Evolutionary conservation across 441 rosid genomes (phyloP).

Genomic region (Gossypium aridum): DNA sequence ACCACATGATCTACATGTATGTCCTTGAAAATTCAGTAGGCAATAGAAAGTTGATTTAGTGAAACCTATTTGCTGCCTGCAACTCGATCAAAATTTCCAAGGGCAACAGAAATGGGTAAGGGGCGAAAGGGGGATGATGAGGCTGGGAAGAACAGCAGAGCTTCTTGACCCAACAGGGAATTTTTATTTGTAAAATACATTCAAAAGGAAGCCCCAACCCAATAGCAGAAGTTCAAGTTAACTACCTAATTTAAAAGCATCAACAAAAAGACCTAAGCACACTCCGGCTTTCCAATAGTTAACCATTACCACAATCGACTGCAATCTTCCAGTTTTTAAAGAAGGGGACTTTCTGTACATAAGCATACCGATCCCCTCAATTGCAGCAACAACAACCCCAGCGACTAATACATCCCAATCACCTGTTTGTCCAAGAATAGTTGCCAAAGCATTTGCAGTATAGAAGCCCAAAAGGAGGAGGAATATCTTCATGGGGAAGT

Average conservation of each 20-base stretch:
- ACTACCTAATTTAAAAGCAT: conserved; percentile 94
- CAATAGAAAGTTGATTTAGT: not conserved
- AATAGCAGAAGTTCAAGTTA: conserved; percentile 10
- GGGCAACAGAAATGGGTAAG: not conserved
- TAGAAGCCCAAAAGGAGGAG: conserved; percentile 85
- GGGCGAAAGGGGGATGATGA: not conserved
- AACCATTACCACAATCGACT: conserved; percentile 69
- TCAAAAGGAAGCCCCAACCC: not conserved
- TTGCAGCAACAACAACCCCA: conserved; percentile 86
- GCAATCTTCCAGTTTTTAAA: conserved; percentile 43
- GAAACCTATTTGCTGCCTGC: not conserved
- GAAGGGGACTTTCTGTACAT: conserved; percentile 62
- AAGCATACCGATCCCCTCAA: conserved; percentile 90
- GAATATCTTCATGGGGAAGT: conserved; percentile 87
- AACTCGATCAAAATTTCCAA: not conserved
- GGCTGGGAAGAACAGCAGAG: not conserved
- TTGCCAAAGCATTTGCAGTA: conserved; percentile 92
- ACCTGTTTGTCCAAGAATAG: conserved; percentile 96
- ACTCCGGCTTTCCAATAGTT: conserved; percentile 98
- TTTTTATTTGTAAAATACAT: not conserved
- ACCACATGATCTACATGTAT: too few relatives aligned
- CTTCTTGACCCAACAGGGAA: not conserved
- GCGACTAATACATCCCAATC: conserved; percentile 97
- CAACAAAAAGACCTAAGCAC: conserved; percentile 92
- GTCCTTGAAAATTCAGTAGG: too few relatives aligned